Evolutionary conservation across 768 basidiomycete species (phyloP), one percentile per base, ranked within the genome.

Genomic region (Macrolepiota fuliginosa): DNA sequence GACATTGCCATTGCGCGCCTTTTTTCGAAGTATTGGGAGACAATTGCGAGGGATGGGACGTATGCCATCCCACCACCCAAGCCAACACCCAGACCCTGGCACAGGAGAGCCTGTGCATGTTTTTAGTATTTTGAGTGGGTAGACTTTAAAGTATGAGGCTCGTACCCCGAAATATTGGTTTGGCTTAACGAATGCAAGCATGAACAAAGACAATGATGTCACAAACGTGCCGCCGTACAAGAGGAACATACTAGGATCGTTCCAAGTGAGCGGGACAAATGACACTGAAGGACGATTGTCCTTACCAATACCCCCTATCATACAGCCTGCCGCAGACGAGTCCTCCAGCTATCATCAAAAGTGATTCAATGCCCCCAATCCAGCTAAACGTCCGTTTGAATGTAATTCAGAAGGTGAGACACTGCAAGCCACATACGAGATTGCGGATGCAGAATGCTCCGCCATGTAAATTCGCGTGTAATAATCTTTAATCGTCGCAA

Each of bases 251-350:
- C 75, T 74, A 15, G 3, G 45, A 42, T 55, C n/a, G 15, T 24
- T 45, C 17, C 54, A 32, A 50, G 29, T 32, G 29, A 32, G 29
- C 3, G 45, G 39, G 36, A 27, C 10, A 3, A 12, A 49, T 3
- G 12, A 19, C 9, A 25, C 25, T 19, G n/a, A 17, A 47, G 4
- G 4, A 39, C 27, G 68, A 27, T 77, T 63, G 10, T n/a, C 64
- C 77, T 64, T 62, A 78, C 78, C 79, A 82, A 63, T 81, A 75
- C 52, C 83, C 82, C 35, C 73, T 73, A 46, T 84, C 83, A 61
- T 82, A 81, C 6, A 80, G 52, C 19, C 75, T 71, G 35, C 82
- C 82, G 0, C 72, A 70, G 15, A 77, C 39, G 35, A 81, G 68
- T 0, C 80, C 80, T 19, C 70, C 72, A 2, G 76, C 68, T 37